Base-by-base conservation (phyloP, 2,329 filamentous ascomycete species). In the Ciborinia camelliae region DNA sequence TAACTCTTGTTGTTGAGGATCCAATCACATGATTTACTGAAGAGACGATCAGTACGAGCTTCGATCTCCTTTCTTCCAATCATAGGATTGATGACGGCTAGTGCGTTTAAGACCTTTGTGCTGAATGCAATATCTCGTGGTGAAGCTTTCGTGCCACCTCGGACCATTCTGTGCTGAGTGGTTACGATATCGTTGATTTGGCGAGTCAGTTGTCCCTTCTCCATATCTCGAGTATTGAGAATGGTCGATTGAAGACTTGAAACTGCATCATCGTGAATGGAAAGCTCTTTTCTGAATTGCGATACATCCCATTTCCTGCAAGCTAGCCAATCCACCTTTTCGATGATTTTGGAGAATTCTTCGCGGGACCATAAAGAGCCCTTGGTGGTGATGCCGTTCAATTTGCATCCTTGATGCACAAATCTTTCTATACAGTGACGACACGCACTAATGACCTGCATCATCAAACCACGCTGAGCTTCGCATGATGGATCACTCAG, bases 151-250 rank as follows among this genome's bases (percentile, higher is more conserved):
- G 3, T 12, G 6, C 32, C 45, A 0, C 62, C 43, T 15, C 62
- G 54, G 6, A 63, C 52, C 52, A 26, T 58, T 59, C 62, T 63
- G 62, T 63, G 62, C n/a, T 63, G 62, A 7, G 43, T 58, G 53
- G 62, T 37, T 20, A 63, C 62, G 20, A 63, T 63, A 3, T 63
- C 62, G 39, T 63, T 63, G 23, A 63, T 63, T 39, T 63, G 62
- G 47, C 62, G 62, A 10, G 41, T 41, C 4, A 63, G 53, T 43
- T 63, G 62, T 8, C 62, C 62, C 43, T 63, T 63, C 3, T 63
- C 62, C 43, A 59, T 35, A 9, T 43, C 52, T 32, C 35, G 7
- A 26, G 62, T 32, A 23, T 43, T 58, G 6, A 63, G 52, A 41
- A 63, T 63, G 1, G 62, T 63, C 14, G 52, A 63, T 18, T 43